Evolutionary conservation across 768 basidiomycete species (phyloP).

Genomic region (Tricholomella constricta): DNA sequence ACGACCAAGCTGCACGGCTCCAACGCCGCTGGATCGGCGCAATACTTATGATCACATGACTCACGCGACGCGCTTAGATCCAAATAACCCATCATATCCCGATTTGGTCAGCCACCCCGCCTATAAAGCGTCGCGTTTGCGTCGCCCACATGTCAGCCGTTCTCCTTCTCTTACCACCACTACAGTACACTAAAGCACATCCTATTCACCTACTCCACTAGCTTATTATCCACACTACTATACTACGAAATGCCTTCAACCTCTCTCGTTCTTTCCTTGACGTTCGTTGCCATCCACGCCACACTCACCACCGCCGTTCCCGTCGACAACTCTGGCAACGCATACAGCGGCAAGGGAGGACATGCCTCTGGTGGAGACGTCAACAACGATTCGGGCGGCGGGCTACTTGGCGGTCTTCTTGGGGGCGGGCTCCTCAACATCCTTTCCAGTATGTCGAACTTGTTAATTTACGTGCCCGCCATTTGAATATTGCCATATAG

Average conservation of each 20-base stretch:
- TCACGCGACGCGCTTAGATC: slow-evolving; percentile 18
- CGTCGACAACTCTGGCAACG: slow-evolving; percentile 30
- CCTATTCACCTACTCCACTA: slow-evolving; percentile 18
- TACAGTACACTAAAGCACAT: slow-evolving; percentile 19
- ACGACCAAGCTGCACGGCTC: not conserved
- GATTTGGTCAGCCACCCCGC: slow-evolving; percentile 15
- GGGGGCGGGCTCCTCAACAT: slow-evolving; percentile 23
- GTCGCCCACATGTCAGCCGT: slow-evolving; percentile 1
- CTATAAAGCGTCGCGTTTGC: slow-evolving; percentile 18
- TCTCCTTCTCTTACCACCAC: slow-evolving; percentile 24
- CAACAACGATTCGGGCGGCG: not conserved
- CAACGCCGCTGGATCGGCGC: not conserved
- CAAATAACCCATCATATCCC: slow-evolving; percentile 23
- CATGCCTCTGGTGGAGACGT: slow-evolving; percentile 35
- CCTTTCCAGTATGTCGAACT: slow-evolving; percentile 28
- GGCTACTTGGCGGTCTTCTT: slow-evolving; percentile 4
- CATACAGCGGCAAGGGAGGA: slow-evolving; percentile 36
- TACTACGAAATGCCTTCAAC: slow-evolving; percentile 26
- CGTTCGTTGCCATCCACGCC: slow-evolving; percentile 22
- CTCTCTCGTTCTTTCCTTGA: slow-evolving; percentile 25
- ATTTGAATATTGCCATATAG: slow-evolving; percentile 5
- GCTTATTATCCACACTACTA: slow-evolving; percentile 16
- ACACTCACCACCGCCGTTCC: slow-evolving; percentile 27
- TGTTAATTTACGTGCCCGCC: not conserved
- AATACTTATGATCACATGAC: slow-evolving; percentile 17